These are phyloP conservation scores for Rhizophora apiculata DNA, from an alignment of 345 rosid species.

Conservation along the genomic window DNA sequence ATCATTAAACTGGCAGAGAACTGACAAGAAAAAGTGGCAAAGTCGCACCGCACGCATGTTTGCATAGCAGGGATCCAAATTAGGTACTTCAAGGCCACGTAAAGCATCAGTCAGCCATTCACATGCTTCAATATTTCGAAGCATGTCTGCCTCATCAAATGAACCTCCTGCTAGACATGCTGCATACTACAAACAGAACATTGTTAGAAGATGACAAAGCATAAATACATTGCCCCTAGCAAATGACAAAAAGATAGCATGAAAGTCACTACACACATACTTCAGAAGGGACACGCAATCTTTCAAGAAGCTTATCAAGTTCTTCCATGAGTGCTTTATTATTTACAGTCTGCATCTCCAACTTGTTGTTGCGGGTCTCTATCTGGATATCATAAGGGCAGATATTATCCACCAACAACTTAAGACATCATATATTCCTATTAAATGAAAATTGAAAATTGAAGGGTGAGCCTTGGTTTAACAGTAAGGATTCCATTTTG, in stretches of 20 bases:
- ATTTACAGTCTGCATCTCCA: constrained; percentile 96
- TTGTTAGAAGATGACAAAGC: constrained; percentile 21
- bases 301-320: constrained; percentile 87
- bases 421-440: constrained; percentile 9
- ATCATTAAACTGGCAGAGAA: neutral
- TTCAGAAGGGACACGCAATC: constrained; percentile 81
- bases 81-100: constrained; percentile 75
- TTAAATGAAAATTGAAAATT: constrained; percentile 4
- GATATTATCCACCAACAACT: constrained; percentile 16
- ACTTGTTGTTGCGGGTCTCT: constrained; percentile 92
- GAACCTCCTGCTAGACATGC: constrained; percentile 78
- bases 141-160: constrained; percentile 91
- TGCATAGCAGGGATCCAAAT: constrained; percentile 72
- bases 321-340: constrained; percentile 86
- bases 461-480: neutral
- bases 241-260: neutral
- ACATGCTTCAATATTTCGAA: constrained; percentile 90
- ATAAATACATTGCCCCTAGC: neutral
- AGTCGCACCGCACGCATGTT: constrained; percentile 82
- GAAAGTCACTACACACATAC: constrained; percentile 32
- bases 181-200: constrained; percentile 62
- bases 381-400: constrained; percentile 48
- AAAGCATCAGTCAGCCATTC: constrained; percentile 94
- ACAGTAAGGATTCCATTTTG: too few species aligned
- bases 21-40: constrained; percentile 14